A percentile compares a stretch with the other conserved stretches of the same genome.
Evolutionary conservation across 441 rosid species (phyloP).

Genomic region (Eruca vesicaria): DNA sequence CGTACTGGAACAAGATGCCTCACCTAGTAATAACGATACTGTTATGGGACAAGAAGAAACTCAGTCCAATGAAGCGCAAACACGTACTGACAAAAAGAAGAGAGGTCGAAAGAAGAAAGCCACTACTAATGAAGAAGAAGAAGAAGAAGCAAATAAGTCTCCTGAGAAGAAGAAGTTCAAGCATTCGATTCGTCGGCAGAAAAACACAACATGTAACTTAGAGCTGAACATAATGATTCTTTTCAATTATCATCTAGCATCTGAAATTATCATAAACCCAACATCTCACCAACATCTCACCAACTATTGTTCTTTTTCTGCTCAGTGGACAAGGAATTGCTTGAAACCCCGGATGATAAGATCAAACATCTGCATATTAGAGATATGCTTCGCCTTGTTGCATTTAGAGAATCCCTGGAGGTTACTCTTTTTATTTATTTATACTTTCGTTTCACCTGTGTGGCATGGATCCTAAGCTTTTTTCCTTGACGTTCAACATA

Average conservation of each 20-base stretch:
- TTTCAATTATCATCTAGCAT: not conserved
- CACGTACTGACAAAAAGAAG: slow-evolving; percentile 33
- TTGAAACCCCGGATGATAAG: slow-evolving; percentile 77
- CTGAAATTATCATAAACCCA: too few species aligned
- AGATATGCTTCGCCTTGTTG: slow-evolving; percentile 77
- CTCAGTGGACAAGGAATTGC: slow-evolving; percentile 64
- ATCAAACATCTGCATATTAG: slow-evolving; percentile 59
- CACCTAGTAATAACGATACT: slow-evolving; percentile 31
- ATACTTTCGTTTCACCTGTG: not conserved
- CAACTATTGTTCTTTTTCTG: slow-evolving; percentile 10
- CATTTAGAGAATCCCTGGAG: slow-evolving; percentile 61
- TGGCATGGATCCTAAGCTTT: not conserved
- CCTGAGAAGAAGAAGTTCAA: slow-evolving; percentile 61
- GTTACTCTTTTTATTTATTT: slow-evolving; percentile 30
- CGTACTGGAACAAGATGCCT: slow-evolving; percentile 37
- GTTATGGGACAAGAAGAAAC: slow-evolving; percentile 34
- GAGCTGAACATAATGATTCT: not conserved
- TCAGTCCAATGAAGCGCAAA: slow-evolving; percentile 26
- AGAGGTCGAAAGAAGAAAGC: slow-evolving; percentile 48
- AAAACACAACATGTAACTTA: slow-evolving; percentile 46
- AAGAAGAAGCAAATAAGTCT: slow-evolving; percentile 35
- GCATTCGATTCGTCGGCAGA: slow-evolving; percentile 71
- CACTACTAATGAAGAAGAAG: slow-evolving; percentile 28
- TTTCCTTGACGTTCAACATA: slow-evolving; percentile 6
- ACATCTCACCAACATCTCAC: too few species aligned